Evolutionary conservation across 202 grass and related monocot genomes (phyloP).

Genomic region (Musa balbisiana): DNA sequence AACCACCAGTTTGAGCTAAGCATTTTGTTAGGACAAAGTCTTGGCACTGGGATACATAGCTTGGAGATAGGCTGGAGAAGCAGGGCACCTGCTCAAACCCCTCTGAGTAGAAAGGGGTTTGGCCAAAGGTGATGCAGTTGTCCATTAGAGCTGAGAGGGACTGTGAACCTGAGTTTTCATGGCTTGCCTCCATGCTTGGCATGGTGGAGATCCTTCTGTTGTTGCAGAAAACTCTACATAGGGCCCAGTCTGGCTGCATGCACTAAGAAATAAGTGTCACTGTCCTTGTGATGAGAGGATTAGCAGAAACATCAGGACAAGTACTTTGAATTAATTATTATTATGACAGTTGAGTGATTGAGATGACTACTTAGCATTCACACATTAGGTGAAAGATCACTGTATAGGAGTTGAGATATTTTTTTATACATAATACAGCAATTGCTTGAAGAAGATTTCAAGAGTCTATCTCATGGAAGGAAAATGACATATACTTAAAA

Average conservation of each 20-base stretch:
- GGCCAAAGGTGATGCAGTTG: conserved; percentile 39
- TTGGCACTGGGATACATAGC: conserved; percentile 3
- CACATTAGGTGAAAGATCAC: not conserved
- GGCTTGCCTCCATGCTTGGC: conserved; percentile 30
- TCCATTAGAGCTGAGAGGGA: conserved; percentile 65
- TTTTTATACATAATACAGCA: not conserved
- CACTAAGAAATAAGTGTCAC: not conserved
- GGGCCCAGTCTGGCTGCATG: conserved; percentile 79
- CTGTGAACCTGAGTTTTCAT: conserved; percentile 18
- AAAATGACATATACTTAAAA: too few relatives aligned
- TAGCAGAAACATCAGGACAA: not conserved
- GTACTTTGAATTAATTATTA: not conserved
- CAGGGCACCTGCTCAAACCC: conserved; percentile 99
- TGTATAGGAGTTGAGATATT: not conserved
- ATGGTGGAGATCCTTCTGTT: conserved; percentile 41
- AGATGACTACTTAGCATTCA: not conserved
- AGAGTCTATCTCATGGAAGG: too few relatives aligned
- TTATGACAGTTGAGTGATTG: not conserved
- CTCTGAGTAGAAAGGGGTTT: conserved; percentile 19
- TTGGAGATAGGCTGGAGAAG: conserved; percentile 91
- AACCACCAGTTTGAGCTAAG: not conserved
- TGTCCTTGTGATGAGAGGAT: not conserved
- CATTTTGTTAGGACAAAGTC: conserved; percentile 6
- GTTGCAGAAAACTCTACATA: conserved; percentile 88
- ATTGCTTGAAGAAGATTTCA: too few relatives aligned